A percentile compares a stretch with the other conserved stretches of the same genome.
These are phyloP conservation scores for Auriscalpium vulgare DNA, from an alignment of 768 basidiomycete genomes.

Conservation along the genomic window DNA sequence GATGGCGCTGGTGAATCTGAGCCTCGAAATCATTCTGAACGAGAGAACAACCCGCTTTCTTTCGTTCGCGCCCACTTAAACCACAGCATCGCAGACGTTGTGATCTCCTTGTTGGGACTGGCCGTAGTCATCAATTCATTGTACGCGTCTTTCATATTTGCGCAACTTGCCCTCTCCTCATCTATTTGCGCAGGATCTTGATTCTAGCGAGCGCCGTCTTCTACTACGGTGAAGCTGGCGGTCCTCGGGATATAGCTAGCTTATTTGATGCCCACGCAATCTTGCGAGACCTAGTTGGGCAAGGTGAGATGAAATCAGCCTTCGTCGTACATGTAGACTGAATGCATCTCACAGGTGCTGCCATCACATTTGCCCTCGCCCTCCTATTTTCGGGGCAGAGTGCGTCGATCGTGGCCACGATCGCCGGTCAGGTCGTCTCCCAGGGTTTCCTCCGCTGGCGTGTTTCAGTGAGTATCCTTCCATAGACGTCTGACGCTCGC, in stretches of 20 bases:
- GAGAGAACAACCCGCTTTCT: constrained; percentile 44
- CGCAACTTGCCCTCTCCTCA: background rate
- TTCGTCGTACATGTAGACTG: background rate
- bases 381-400: constrained; percentile 68
- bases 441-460: constrained; percentile 89
- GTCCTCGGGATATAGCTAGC: constrained; percentile 47
- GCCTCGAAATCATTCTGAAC: constrained; percentile 26
- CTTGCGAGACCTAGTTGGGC: constrained; percentile 58
- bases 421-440: constrained; percentile 84
- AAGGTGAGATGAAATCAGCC: constrained; percentile 35
- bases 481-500: constrained; percentile 5
- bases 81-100: constrained; percentile 61
- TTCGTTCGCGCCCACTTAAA: constrained; percentile 59
- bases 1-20: constrained; percentile 1
- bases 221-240: constrained; percentile 40
- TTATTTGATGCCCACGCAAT: constrained; percentile 80
- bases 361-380: constrained; percentile 65
- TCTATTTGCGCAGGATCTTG: constrained; percentile 47
- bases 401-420: constrained; percentile 82
- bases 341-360: constrained; percentile 47
- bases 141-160: constrained; percentile 32
- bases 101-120: constrained; percentile 65
- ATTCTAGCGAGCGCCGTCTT: constrained; percentile 81
- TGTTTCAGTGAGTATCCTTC: constrained; percentile 45
- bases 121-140: constrained; percentile 85